Evolutionary conservation across 1,284 basidiomycete genomes (phyloP).

Genomic region (Cutaneotrichosporon sp.): DNA sequence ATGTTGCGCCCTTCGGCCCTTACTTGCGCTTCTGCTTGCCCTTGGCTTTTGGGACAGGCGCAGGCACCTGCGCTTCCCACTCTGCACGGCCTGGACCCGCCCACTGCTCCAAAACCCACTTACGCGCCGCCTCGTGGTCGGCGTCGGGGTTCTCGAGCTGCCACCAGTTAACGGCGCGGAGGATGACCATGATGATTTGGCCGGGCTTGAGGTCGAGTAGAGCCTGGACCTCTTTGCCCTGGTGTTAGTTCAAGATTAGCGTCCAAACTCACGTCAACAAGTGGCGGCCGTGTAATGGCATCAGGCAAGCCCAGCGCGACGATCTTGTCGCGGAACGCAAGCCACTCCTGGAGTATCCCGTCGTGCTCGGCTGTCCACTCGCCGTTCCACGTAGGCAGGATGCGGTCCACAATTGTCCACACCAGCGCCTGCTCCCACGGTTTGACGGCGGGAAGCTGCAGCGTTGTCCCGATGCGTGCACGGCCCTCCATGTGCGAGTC

Average conservation of each 20-base stretch:
- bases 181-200: slow-evolving; percentile 61
- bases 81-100: slow-evolving; percentile 15
- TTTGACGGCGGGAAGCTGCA: slow-evolving; percentile 26
- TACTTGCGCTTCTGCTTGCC: slow-evolving; percentile 11
- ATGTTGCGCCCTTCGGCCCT: background rate
- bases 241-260: slow-evolving; percentile 4
- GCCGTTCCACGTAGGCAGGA: slow-evolving; percentile 57
- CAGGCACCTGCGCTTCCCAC: slow-evolving; percentile 13
- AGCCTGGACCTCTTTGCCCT: slow-evolving; percentile 67
- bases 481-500: slow-evolving; percentile 53
- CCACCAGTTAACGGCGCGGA: slow-evolving; percentile 69
- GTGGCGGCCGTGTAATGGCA: slow-evolving; percentile 62
- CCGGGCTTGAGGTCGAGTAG: slow-evolving; percentile 60
- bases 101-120: slow-evolving; percentile 57
- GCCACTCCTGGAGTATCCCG: slow-evolving; percentile 59
- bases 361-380: slow-evolving; percentile 52
- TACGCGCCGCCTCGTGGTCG: slow-evolving; percentile 60
- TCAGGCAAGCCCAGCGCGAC: slow-evolving; percentile 59
- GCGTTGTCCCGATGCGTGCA: slow-evolving; percentile 29
- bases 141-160: slow-evolving; percentile 68
- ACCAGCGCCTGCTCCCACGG: slow-evolving; percentile 65
- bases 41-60: slow-evolving; percentile 12
- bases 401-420: slow-evolving; percentile 67
- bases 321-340: slow-evolving; percentile 58
- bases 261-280: slow-evolving; percentile 55